Base-by-base conservation (phyloP, 1,139 yeast genomes). In the Zhuliangozyma blackwelliae region DNA sequence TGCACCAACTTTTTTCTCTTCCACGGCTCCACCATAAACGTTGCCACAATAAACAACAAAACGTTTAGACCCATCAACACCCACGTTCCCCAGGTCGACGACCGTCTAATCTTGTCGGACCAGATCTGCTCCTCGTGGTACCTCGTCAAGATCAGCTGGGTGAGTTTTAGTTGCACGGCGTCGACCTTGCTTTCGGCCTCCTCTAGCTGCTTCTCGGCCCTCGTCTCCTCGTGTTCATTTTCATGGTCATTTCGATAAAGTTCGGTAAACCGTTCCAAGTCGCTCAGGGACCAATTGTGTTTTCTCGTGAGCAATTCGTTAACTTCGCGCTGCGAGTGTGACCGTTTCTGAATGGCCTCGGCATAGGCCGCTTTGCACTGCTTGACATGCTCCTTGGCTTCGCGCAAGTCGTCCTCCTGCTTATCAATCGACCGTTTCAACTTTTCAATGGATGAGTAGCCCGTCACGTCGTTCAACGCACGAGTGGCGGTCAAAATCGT, bases 41-140 rank as follows among this genome's bases (percentile, higher is more conserved):
- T 96, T 10, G 95, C 95, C 3, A 86, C 66, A 5, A 89, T 52
- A 49, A 94, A 89, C 29, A 94, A 60, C 12, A 85, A 43, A 16
- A 92, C 74, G 61, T 94, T 94, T 47, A 89, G 74, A 1, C 90
- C 94, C 95, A 89, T 89, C 35, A 94, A 71, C 1, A 82, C 67
- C 75, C 95, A 81, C 0, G 99, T 92, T 1, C 97, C 98, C 95
- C 96, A 94, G 0, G 98, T 90, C 8, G 96, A 87, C 2, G 95
- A 89, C 43, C 94, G 73, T 45, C 98, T 68, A 42, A 92, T 92
- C 58, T 90, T 90, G 60, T 94, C 98, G 5, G 96, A 87, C 98
- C 98, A 94, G 5, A 92, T 81, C 60, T 94, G 98, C 52, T 94
- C 99, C 54, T 94, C 98, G 46, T 92, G 96, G 52, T 94, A 94